These are phyloP conservation scores for Sequoiadendron giganteum DNA, from an alignment of 75 land plant genomes.

Conservation along the genomic window DNA sequence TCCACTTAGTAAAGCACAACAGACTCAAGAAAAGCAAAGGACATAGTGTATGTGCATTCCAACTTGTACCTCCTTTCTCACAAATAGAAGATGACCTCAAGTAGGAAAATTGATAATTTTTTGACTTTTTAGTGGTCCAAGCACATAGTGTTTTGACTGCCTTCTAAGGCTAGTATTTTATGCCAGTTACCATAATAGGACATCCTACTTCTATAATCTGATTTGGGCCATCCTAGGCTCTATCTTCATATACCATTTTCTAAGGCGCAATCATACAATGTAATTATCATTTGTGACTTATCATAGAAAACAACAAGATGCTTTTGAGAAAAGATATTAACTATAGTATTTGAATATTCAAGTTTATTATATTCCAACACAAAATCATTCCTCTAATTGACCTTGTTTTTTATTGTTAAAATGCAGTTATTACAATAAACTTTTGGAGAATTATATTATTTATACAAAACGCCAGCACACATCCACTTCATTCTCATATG, in stretches of 20 bases:
- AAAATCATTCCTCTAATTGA: background rate
- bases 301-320: background rate
- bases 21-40: no score
- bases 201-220: background rate
- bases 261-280: background rate
- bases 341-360: background rate
- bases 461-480: background rate
- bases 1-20: no score
- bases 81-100: background rate
- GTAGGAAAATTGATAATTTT: no score
- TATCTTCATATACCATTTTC: background rate
- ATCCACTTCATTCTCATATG: background rate
- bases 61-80: no score
- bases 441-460: background rate
- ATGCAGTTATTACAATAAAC: background rate
- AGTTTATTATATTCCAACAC: background rate
- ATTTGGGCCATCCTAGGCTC: background rate
- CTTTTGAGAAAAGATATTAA: background rate
- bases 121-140: no score
- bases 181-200: background rate
- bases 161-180: background rate
- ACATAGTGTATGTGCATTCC: no score
- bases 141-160: background rate
- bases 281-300: background rate
- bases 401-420: background rate